Conservation (phyloP, 1,284 basidiomycete genomes). For the Cryptococcus sp. region DNA sequence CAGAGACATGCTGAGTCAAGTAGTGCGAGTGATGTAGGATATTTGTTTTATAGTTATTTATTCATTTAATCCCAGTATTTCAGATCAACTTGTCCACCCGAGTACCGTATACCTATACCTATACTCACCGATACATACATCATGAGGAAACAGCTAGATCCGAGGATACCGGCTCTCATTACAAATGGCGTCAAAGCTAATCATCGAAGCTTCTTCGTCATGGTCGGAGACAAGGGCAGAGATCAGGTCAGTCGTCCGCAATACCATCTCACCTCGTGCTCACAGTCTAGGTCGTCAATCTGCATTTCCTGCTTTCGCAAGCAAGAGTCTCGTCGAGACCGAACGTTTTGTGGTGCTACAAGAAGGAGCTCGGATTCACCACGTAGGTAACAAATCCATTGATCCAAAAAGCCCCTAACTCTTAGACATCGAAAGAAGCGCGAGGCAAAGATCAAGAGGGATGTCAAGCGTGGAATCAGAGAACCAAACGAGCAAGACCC, state of each 20-base stretch:
- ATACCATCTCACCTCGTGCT: neutral
- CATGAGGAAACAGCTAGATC: conserved; percentile 64
- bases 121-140: neutral
- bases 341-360: conserved; percentile 94
- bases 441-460: conserved; percentile 89
- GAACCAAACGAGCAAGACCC: conserved; percentile 95
- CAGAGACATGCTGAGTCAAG: too few species aligned
- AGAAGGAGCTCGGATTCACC: conserved; percentile 92
- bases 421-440: conserved; percentile 90
- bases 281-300: conserved; percentile 74
- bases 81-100: neutral
- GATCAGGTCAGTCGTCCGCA: conserved; percentile 68
- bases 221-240: conserved; percentile 91
- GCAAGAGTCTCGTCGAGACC: conserved; percentile 82
- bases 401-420: conserved; percentile 13
- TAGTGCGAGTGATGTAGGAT: too few species aligned
- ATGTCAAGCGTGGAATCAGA: conserved; percentile 86
- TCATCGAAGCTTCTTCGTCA: conserved; percentile 91
- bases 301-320: conserved; percentile 92
- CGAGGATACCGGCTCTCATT: conserved; percentile 87
- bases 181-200: conserved; percentile 89
- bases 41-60: neutral
- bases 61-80: conserved; percentile 4
- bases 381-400: conserved; percentile 57
- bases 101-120: neutral